Conservation (phyloP, 768 basidiomycete genomes). For the Podaxis sp. region DNA sequence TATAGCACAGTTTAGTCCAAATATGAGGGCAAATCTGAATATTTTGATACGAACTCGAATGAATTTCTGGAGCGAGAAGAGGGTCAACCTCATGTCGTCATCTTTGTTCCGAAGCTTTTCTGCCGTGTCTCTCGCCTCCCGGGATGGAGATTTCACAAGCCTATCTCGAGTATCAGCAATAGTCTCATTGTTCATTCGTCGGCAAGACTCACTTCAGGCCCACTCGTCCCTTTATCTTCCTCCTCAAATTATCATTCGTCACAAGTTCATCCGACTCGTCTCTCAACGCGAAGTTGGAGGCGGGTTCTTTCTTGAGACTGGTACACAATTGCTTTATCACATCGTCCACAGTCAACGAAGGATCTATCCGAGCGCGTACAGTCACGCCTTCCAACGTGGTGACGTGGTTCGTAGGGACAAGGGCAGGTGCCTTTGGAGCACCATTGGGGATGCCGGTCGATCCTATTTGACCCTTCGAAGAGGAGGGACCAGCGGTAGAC, state of each 20-base stretch:
- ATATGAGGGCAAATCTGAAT: background rate
- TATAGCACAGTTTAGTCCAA: slow-evolving; percentile 26
- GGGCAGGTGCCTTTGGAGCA: slow-evolving; percentile 39
- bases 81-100: slow-evolving; percentile 61
- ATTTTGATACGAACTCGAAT: slow-evolving; percentile 52
- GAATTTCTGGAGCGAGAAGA: slow-evolving; percentile 79
- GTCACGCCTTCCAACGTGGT: slow-evolving; percentile 72
- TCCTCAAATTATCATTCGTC: slow-evolving; percentile 83
- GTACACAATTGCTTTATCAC: slow-evolving; percentile 82
- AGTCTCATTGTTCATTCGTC: background rate
- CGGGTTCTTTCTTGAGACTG: slow-evolving; percentile 74
- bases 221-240: slow-evolving; percentile 76
- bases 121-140: slow-evolving; percentile 77
- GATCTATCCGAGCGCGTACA: slow-evolving; percentile 84
- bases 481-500: slow-evolving; percentile 28
- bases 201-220: slow-evolving; percentile 66
- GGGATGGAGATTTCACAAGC: slow-evolving; percentile 75
- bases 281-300: slow-evolving; percentile 72
- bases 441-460: slow-evolving; percentile 38
- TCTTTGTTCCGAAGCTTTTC: slow-evolving; percentile 65
- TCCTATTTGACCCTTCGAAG: slow-evolving; percentile 30
- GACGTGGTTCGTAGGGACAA: slow-evolving; percentile 84
- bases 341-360: slow-evolving; percentile 79
- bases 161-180: slow-evolving; percentile 34
- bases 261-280: slow-evolving; percentile 84